These are phyloP conservation scores for Eucalyptus camaldulensis DNA, from an alignment of 345 rosid genomes.

Conservation along the genomic window DNA sequence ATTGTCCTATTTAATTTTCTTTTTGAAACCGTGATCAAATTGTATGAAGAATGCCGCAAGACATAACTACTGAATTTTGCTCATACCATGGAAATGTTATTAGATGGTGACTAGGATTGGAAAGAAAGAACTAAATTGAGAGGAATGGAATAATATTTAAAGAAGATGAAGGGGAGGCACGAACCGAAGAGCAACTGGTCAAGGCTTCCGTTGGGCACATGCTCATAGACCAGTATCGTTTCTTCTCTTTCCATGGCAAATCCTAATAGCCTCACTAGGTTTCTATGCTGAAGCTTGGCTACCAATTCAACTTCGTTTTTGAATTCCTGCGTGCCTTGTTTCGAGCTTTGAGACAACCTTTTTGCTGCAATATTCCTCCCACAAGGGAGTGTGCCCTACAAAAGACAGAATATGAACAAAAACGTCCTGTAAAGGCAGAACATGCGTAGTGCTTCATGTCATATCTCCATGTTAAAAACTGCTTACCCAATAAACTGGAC, in stretches of 20 bases:
- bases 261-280: neutral
- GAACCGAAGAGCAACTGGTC: neutral
- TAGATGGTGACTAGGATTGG: neutral
- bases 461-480: neutral
- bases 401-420: neutral
- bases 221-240: neutral
- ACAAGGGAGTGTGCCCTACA: neutral
- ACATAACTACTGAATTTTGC: neutral
- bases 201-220: neutral
- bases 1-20: neutral
- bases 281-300: neutral
- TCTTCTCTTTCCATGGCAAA: neutral
- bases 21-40: neutral
- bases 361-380: neutral
- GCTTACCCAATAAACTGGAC: neutral
- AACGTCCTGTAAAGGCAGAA: neutral
- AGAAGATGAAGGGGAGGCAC: neutral
- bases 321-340: neutral
- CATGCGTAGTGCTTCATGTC: neutral
- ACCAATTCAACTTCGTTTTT: neutral
- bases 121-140: neutral
- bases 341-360: neutral
- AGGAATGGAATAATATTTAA: neutral
- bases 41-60: neutral
- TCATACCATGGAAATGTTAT: neutral